Conservation (phyloP, 192 early-diverging fungal genomes). For the Geranomyces michiganensis region DNA sequence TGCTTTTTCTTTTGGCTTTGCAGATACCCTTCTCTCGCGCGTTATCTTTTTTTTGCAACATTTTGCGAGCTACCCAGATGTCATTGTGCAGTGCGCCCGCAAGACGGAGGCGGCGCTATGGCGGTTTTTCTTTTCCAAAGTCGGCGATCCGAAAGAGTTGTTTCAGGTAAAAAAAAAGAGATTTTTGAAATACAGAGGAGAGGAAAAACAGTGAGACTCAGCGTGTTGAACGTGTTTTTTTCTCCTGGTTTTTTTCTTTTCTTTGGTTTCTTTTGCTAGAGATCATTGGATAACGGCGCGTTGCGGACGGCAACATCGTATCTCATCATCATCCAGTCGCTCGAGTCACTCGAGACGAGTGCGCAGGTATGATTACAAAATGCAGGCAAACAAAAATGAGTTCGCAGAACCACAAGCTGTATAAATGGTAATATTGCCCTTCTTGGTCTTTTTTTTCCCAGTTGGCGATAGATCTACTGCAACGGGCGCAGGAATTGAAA, state of each 20-base stretch:
- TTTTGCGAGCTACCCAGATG: constrained; percentile 80
- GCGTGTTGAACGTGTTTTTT: background rate
- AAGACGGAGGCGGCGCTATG: constrained; percentile 96
- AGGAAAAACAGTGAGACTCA: background rate
- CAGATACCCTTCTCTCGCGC: constrained; percentile 63
- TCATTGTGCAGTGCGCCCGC: constrained; percentile 92
- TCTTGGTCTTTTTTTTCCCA: constrained; percentile 16
- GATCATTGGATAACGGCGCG: constrained; percentile 68
- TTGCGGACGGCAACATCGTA: constrained; percentile 89
- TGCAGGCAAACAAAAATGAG: background rate
- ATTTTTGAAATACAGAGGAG: background rate
- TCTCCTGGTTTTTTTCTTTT: background rate
- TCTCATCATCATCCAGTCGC: constrained; percentile 88
- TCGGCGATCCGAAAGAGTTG: constrained; percentile 81
- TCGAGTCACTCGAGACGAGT: constrained; percentile 73
- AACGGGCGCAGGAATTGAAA: constrained; percentile 70
- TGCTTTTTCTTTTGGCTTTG: constrained; percentile 18
- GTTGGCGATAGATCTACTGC: constrained; percentile 66
- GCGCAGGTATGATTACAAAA: constrained; percentile 49
- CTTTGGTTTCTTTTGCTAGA: constrained; percentile 29
- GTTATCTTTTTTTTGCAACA: constrained; percentile 77
- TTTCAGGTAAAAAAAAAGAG: constrained; percentile 70
- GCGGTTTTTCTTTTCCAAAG: constrained; percentile 81
- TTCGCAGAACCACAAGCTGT: too few relatives aligned
- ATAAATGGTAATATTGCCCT: too few relatives aligned